phyloP scores from a whole-genome alignment of 306 rosid genomes.

The Prosopis cineraria region DNA sequence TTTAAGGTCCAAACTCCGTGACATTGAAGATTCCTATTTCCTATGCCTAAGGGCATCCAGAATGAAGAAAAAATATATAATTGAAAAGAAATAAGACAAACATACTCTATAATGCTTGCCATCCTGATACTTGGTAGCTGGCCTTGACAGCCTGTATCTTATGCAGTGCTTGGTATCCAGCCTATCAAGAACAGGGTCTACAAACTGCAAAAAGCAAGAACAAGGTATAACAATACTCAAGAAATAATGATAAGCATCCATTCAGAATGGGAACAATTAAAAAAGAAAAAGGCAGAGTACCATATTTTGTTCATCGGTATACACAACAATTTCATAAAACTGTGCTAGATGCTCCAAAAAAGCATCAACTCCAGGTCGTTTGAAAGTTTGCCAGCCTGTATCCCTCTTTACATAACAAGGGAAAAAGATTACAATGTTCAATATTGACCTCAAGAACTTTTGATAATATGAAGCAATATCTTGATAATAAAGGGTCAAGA shows the following conservation, averaged over 20 bases:
- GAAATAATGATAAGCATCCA: background rate
- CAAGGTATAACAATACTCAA: slow-evolving; percentile 20
- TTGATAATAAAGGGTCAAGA: slow-evolving; percentile 14
- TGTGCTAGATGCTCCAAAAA: slow-evolving; percentile 96
- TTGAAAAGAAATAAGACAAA: background rate
- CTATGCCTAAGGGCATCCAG: background rate
- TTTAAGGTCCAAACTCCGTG: background rate
- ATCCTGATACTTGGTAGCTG: slow-evolving; percentile 88
- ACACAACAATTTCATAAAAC: slow-evolving; percentile 82
- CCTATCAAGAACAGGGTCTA: slow-evolving; percentile 92
- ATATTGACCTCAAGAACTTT: slow-evolving; percentile 28
- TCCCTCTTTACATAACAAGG: slow-evolving; percentile 69
- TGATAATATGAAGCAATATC: slow-evolving; percentile 4
- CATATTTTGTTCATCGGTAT: slow-evolving; percentile 86
- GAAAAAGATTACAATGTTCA: slow-evolving; percentile 26
- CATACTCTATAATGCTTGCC: slow-evolving; percentile 94
- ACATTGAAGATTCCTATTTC: background rate
- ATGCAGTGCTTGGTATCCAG: slow-evolving; percentile 87
- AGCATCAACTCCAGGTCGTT: slow-evolving; percentile 98
- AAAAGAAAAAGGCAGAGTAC: slow-evolving; percentile 41
- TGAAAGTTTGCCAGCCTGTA: slow-evolving; percentile 96
- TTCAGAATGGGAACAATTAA: slow-evolving; percentile 31
- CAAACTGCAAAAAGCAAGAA: slow-evolving; percentile 65
- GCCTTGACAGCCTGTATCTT: slow-evolving; percentile 78
- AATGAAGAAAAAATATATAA: background rate